phyloP scores from a whole-genome alignment of 352 stramenopile species.

The Phytophthora pluvialis region DNA sequence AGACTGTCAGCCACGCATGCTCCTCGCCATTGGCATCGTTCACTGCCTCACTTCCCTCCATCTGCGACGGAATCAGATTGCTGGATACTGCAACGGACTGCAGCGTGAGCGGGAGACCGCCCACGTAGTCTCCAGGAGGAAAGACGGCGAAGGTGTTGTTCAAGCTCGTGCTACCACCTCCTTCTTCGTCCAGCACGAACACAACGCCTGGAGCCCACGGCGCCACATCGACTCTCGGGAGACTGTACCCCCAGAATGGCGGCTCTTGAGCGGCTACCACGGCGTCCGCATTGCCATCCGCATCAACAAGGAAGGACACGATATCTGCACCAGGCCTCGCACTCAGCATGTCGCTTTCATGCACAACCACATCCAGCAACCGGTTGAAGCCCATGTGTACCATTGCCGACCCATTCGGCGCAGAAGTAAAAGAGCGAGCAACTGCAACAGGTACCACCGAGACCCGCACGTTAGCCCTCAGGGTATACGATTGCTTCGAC shows the following conservation, averaged over 20 bases:
- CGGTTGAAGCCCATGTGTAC: conserved; percentile 28
- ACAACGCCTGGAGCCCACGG: conserved; percentile 1
- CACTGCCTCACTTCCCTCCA: conserved; percentile 8
- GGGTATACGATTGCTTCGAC: conserved; percentile 1
- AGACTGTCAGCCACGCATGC: conserved; percentile 25
- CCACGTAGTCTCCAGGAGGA: conserved; percentile 25
- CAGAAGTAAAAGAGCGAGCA: conserved; percentile 19
- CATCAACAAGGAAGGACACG: conserved; percentile 13
- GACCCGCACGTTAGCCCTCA: conserved; percentile 17
- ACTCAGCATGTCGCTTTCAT: neutral
- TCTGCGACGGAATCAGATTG: conserved; percentile 24
- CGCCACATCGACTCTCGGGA: neutral
- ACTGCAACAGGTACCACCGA: conserved; percentile 23
- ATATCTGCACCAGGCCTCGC: conserved; percentile 1
- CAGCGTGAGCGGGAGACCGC: conserved; percentile 14
- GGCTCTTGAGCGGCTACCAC: conserved; percentile 1
- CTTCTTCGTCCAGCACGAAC: conserved; percentile 20
- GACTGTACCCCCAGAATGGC: conserved; percentile 14
- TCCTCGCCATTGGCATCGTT: conserved; percentile 12
- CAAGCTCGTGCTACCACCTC: conserved; percentile 2
- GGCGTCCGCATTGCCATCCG: neutral
- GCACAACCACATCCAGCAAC: conserved; percentile 18
- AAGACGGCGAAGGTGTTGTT: conserved; percentile 16
- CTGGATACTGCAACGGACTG: conserved; percentile 19
- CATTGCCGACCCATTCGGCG: conserved; percentile 9